Evolutionary conservation across 306 rosid genomes (phyloP).

Genomic region (Gillenia trifoliata): DNA sequence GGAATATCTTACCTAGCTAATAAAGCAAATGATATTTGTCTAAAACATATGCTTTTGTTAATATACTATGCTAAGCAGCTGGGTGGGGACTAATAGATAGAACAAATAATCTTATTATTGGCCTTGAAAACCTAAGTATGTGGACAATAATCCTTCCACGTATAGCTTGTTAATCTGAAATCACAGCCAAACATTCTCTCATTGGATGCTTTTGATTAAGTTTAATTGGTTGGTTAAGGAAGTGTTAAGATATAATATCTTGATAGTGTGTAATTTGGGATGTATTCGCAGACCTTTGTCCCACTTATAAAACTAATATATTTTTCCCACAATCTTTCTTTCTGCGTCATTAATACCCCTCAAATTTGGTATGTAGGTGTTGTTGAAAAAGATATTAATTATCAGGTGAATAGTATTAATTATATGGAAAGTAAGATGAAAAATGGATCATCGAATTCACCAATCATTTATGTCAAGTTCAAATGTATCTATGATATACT

Average conservation of each 20-base stretch:
- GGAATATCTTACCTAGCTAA: constrained; percentile 41
- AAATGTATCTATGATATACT: no score
- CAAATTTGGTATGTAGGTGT: not conserved
- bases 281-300: constrained; percentile 3
- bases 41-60: constrained; percentile 11
- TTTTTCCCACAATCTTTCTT: not conserved
- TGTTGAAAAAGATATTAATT: not conserved
- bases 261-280: not conserved
- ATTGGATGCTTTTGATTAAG: constrained; percentile 43
- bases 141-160: constrained; percentile 32
- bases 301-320: not conserved
- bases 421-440: no score
- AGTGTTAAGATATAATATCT: constrained; percentile 12
- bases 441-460: no score
- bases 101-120: not conserved
- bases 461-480: no score
- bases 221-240: constrained; percentile 28
- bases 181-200: constrained; percentile 33
- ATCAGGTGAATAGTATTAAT: no score
- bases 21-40: constrained; percentile 36
- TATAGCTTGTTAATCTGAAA: constrained; percentile 26
- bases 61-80: constrained; percentile 30
- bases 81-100: constrained; percentile 12
- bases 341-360: not conserved
- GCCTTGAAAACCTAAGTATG: not conserved